A percentile compares a stretch with the other conserved stretches of the same genome.
phyloP scores from a whole-genome alignment of 257 asterid species.

The Cruciata laevipes region DNA sequence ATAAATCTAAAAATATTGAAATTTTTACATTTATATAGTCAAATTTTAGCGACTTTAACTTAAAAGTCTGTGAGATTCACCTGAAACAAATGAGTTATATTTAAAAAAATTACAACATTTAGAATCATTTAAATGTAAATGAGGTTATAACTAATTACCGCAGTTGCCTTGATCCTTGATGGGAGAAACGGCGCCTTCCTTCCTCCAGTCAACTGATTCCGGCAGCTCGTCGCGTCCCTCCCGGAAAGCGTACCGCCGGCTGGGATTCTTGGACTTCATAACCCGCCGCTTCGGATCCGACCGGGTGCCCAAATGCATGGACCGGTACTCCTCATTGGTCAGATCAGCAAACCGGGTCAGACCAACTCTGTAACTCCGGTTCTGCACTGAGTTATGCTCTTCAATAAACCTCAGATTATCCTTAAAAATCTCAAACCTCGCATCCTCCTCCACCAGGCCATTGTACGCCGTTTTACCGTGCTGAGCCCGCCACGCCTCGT shows the following conservation, averaged over 20 bases:
- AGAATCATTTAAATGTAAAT: background rate
- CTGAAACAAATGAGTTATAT: too few species aligned
- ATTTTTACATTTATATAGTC: too few species aligned
- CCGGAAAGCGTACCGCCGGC: conserved; percentile 36
- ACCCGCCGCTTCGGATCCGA: conserved; percentile 49
- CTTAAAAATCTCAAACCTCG: conserved; percentile 54
- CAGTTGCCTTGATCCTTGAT: conserved; percentile 62
- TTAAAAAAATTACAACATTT: too few species aligned
- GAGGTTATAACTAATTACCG: conserved; percentile 33
- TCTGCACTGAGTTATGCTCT: conserved; percentile 39
- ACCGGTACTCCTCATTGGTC: conserved; percentile 54
- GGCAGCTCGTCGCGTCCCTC: conserved; percentile 38
- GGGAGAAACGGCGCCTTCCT: conserved; percentile 57
- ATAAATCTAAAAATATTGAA: too few species aligned
- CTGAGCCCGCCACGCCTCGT: conserved; percentile 51
- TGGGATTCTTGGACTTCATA: conserved; percentile 40
- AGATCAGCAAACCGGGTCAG: conserved; percentile 70
- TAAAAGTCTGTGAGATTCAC: too few species aligned
- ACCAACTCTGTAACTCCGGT: conserved; percentile 58
- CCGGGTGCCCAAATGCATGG: conserved; percentile 54
- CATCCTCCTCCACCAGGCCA: conserved; percentile 51
- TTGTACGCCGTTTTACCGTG: conserved; percentile 57
- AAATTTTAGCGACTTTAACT: too few species aligned
- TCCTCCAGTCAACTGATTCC: conserved; percentile 70
- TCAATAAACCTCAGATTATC: conserved; percentile 61